Conservation (phyloP, 768 basidiomycete genomes). For the Phylloporus sp. region DNA sequence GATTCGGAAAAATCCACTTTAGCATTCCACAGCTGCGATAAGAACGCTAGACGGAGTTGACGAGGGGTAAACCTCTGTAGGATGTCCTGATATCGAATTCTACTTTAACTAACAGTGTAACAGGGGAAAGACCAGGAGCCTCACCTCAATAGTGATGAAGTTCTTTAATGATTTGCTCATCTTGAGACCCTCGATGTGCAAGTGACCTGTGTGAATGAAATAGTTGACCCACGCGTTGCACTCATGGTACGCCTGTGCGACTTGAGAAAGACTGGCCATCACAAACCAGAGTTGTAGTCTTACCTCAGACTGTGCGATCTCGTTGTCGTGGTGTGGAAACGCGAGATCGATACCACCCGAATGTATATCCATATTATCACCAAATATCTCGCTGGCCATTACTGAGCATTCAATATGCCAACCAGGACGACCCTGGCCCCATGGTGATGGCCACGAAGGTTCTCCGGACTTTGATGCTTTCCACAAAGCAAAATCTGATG, state of each 20-base stretch:
- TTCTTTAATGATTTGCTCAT: constrained; percentile 99
- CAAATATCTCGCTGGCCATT: constrained; percentile 90
- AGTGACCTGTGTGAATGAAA: constrained; percentile 96
- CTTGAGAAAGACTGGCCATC: constrained; percentile 4
- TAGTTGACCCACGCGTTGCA: constrained; percentile 97
- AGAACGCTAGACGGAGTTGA: constrained; percentile 87
- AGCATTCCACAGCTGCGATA: constrained; percentile 87
- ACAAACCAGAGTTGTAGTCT: constrained; percentile 11
- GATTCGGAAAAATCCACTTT: constrained; percentile 94
- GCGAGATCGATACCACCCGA: constrained; percentile 95
- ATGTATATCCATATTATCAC: constrained; percentile 93
- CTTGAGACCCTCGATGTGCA: constrained; percentile 97
- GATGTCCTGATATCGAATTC: constrained; percentile 62
- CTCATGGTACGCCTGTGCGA: constrained; percentile 80
- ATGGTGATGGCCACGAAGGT: constrained; percentile 93
- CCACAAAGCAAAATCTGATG: constrained; percentile 96
- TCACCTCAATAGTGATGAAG: constrained; percentile 93
- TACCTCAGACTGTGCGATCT: constrained; percentile 96
- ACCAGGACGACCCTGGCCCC: constrained; percentile 90
- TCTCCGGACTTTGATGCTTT: constrained; percentile 96
- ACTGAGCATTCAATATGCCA: constrained; percentile 99
- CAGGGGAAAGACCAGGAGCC: constrained; percentile 22
- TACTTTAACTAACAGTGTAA: constrained; percentile 2
- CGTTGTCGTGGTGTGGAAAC: constrained; percentile 99
- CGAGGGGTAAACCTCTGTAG: constrained; percentile 77